These are phyloP conservation scores for Sclerotinia subarctica DNA, from an alignment of 2,329 filamentous ascomycete species.

Conservation along the genomic window DNA sequence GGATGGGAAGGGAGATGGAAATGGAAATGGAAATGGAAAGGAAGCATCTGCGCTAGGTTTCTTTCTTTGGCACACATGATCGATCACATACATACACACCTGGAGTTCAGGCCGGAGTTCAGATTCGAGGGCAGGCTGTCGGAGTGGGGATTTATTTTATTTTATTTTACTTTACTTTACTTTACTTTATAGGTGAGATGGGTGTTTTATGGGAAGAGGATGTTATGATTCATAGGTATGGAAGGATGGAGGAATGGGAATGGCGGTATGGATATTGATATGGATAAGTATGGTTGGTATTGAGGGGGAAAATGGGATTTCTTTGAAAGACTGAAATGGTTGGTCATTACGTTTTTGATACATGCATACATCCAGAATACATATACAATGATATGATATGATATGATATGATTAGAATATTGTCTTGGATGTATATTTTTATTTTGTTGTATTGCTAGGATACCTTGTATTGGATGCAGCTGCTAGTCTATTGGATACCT, in stretches of 20 bases:
- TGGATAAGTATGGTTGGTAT: not conserved
- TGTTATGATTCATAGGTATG: not conserved
- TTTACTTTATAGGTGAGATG: not conserved
- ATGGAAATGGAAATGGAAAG: not conserved
- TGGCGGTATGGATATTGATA: not conserved
- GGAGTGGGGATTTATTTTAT: not conserved
- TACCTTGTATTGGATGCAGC: not conserved
- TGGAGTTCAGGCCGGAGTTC: not conserved
- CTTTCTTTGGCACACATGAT: not conserved
- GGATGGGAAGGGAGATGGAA: not conserved
- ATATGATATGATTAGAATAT: not conserved
- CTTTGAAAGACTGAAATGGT: too few relatives aligned
- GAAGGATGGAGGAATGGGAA: not conserved
- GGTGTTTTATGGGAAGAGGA: conserved; percentile 3
- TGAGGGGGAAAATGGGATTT: not conserved
- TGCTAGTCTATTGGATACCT: not conserved
- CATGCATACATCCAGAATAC: not conserved
- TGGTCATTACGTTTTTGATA: not conserved
- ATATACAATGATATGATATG: not conserved
- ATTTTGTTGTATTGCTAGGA: not conserved
- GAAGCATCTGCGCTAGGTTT: not conserved
- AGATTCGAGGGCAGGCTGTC: not conserved
- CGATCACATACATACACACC: not conserved
- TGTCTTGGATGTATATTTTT: not conserved
- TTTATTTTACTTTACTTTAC: not conserved